Conservation (phyloP, 345 rosid species). For the Brassica napus region Da-Ae NC_063445.1:48575501-48576000, state of each 20-base stretch:
- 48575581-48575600: neutral
- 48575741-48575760: neutral
- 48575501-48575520: neutral
- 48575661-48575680: neutral
- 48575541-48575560: neutral
- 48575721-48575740: neutral
- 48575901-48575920: neutral
- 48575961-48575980: neutral
- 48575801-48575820: neutral
- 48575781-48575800: neutral
- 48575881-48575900: neutral
- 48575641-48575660: neutral
- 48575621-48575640: neutral
- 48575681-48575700: neutral
- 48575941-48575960: neutral
- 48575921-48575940: neutral
- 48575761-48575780: neutral
- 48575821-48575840: neutral
- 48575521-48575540: neutral
- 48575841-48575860: neutral
- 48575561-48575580: neutral
- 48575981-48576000: neutral
- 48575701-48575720: neutral
- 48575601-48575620: neutral
- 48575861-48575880: neutral